Base-by-base conservation (phyloP, 2,329 filamentous ascomycete genomes). In the Colletotrichum plurivorum region DNA sequence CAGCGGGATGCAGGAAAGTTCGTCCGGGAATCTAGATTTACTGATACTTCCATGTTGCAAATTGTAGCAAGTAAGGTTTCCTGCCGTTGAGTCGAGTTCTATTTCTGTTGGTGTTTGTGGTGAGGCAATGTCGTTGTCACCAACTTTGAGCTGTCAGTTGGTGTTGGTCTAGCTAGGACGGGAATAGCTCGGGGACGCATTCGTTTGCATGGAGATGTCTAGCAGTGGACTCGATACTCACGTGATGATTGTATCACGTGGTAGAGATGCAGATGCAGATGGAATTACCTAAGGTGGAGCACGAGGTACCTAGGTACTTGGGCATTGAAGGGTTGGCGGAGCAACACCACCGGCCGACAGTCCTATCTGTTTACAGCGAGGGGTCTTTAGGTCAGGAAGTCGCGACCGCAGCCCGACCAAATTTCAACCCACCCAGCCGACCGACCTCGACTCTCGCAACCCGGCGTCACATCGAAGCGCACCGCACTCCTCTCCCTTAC, bases 301-400 rank as follows among this genome's bases (percentile, higher is more conserved):
- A 8, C n/a, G 3, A 49, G 46, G 46, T 10, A 20, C 18, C 16
- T 49, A 18, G 20, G 2, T 20, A 22, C 16, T 4, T 25, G 22
- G 22, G 22, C n/a, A 49, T 8, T 46, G 45, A 5, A 49, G 18
- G 16, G 68, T 70, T 63, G 68, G 62, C 64, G 20, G 57, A 70
- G 68, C 68, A 70, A 70, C 68, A 63, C 39, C 46, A 45, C 16
- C 27, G 46, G 13, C 16, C 22, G 48, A 63, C n/a, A 22, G 48
- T 51, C 41, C 54, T 49, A 57, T 67, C 54, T 66, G 63, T 59
- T 66, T 55, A 48, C 20, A 36, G 36, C 20, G 8, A 25, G 20
- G 20, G 20, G 20, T 25, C 31, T 54, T 18, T 16, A 22, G 13
- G 15, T 20, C 36, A 1, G 4, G 36, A n/a, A 22, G 20, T 62